Base-by-base conservation (phyloP, 805 yeast species). In the Wickerhamomyces xylosicus region DNA sequence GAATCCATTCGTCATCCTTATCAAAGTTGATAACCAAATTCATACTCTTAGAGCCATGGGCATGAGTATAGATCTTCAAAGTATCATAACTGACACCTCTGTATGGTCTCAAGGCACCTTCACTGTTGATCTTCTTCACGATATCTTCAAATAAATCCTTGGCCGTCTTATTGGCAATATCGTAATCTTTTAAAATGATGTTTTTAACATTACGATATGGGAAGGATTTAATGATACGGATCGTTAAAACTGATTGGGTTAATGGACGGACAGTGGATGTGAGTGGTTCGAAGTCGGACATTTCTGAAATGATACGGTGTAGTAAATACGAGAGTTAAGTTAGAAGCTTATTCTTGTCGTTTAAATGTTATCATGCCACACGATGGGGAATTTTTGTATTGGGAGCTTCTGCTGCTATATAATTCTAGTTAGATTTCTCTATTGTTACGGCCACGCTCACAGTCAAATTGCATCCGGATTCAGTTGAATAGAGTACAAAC, bases 31-130 rank as follows among this genome's bases (percentile, higher is more conserved):
- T 83, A 35, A 87, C 92, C 47, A 92, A 67, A 54, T 92, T 87
- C 76, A 87, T 82, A 2, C 96, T 85, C 62, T 92, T 92, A 22
- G 95, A 74, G 11, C 94, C 92, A 58, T 90, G 97, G 0, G 98
- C 97, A 55, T 86, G 87, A 21, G 95, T 83, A 62, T 92, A 92
- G 6, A 92, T 71, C 59, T 92, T 92, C 41, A 90, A 57, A 0
- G 89, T 67, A 54, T 90, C 84, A 46, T 77, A 83, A 0, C 61
- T 66, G 9, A 85, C 84, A 43, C 71, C 83, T 53, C 97, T 70
- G 59, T 77, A 89, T 2, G 97, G 95, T 52, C 96, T 70, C 42
- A 79, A 73, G 0, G 74, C 77, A 6, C 92, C 86, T 13, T 75
- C 69, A 4, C 80, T 71, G 32, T 66, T 56, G 34, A 75, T 69